Evolutionary conservation across 768 basidiomycete species (phyloP), one percentile per base, ranked within the genome.

Genomic region (Phlegmacium glaucopus): DNA sequence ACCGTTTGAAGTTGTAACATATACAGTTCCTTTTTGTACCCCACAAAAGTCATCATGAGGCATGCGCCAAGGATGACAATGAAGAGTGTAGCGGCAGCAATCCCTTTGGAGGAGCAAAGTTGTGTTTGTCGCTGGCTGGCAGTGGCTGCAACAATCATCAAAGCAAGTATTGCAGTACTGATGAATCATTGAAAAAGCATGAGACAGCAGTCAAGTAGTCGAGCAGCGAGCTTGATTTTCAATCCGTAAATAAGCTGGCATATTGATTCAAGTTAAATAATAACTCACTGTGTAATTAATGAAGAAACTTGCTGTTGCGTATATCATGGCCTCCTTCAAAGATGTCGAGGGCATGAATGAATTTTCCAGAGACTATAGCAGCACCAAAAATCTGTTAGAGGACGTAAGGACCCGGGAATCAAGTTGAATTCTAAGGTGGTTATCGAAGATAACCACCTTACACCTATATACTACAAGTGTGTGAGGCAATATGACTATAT

Each of bases 11-110:
- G n/a, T n/a, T n/a, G n/a, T n/a, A n/a, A n/a, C n/a, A n/a, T n/a
- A n/a, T n/a, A n/a, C n/a, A 75, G 69, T 43, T 64, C 59, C 30
- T 62, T 70, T 28, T 84, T 85, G 55, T 86, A 89, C 3, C 86
- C 87, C 8, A 76, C 83, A 74, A 87, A 81, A 4, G 85, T 76
- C 1, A 83, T 85, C 55, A 87, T 62, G 42, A 89, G 64, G 22
- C 87, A 75, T 6, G 87, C 87, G 13, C 87, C 87, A 29, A 73
- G 69, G 39, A 85, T 59, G 26, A 70, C 53, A 40, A 86, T 52
- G 61, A 85, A 85, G 9, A 86, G 54, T 2, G 65, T 74, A 35
- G 53, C 6, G 83, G 81, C 4, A 77, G 63, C 4, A 86, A 66
- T 4, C 76, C 76, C 4, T 67, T 39, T 2, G 60, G 60, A 0